These are phyloP conservation scores for Discostella stelligera DNA, from an alignment of 352 stramenopile species.

Conservation along the genomic window DNA sequence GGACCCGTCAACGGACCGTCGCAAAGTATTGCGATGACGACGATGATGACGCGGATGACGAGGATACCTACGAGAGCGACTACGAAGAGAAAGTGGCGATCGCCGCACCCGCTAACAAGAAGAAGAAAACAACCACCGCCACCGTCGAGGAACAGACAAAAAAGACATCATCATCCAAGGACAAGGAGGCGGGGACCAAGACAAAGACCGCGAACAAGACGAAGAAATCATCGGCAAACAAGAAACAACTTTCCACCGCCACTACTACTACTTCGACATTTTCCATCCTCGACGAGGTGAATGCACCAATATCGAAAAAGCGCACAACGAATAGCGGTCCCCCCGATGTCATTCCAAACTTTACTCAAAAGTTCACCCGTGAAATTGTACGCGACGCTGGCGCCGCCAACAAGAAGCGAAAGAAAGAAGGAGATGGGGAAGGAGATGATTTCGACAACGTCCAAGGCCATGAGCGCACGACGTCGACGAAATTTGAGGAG, in stretches of 20 bases:
- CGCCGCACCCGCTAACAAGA: background rate
- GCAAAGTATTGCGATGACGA: constrained; percentile 2
- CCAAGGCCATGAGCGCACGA: constrained; percentile 4
- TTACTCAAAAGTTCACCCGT: constrained; percentile 12
- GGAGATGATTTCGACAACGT: constrained; percentile 19
- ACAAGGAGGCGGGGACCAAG: background rate
- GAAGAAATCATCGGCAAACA: constrained; percentile 2
- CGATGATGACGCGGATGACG: background rate
- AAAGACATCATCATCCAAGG: background rate
- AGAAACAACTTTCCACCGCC: background rate
- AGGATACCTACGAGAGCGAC: constrained; percentile 11
- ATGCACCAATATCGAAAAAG: background rate
- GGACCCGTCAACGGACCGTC: background rate
- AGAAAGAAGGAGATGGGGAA: background rate
- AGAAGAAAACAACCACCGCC: background rate
- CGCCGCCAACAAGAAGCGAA: constrained; percentile 1
- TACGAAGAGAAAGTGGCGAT: constrained; percentile 3
- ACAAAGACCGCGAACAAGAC: background rate
- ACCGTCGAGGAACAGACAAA: background rate
- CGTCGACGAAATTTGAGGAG: constrained; percentile 14
- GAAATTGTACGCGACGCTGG: background rate
- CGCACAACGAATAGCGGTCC: background rate
- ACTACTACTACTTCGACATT: background rate
- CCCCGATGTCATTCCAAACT: constrained; percentile 2
- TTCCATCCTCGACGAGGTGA: background rate